Evolutionary conservation across 2,329 filamentous ascomycete genomes (phyloP), one percentile per base, ranked within the genome.

Genomic region (Metarhizium robertsii): DNA sequence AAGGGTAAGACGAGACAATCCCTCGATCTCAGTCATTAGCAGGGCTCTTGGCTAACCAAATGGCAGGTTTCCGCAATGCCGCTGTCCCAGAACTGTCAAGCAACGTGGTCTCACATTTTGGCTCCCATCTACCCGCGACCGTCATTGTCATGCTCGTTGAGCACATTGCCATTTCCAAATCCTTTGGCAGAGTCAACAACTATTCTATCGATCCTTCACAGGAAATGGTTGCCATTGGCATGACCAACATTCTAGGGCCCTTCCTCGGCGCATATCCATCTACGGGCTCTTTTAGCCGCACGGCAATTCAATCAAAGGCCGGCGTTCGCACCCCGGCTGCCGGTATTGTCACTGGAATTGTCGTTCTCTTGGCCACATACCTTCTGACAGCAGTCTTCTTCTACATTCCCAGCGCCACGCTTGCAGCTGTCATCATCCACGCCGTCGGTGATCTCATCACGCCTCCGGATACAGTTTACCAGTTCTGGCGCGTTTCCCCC

Each of bases 101-200:
- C 0, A 70, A 77, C 0, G 81, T 96, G 53, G 80, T 96, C 65
- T 78, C 74, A 2, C 73, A 82, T 1, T 90, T 95, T 65, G 77
- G 80, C 1, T 76, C 77, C 47, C 80, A 96, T 60, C 75, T 97
- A 4, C 94, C 94, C 0, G 88, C 88, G 7, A 86, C 88, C 0
- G 85, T 96, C 53, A 95, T 97, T 61, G 92, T 99, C n/a, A 79
- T 97, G 56, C 79, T 97, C 40, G 95, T 97, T 58, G 94, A 97
- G 71, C 92, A 97, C 68, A 96, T 97, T 64, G 91, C 92, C 50
- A 96, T 97, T 60, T 90, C 92, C 18, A 99, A 97, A 70, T 96
- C 92, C 0, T 97, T 99, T 62, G 94, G 94, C 10, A 83, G 92
- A 57, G 83, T 96, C 64, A 97, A 96, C 76, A 95, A 96, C 74